phyloP scores from a whole-genome alignment of 192 early-diverging fungal species.

The Coemansia sp. region DNA sequence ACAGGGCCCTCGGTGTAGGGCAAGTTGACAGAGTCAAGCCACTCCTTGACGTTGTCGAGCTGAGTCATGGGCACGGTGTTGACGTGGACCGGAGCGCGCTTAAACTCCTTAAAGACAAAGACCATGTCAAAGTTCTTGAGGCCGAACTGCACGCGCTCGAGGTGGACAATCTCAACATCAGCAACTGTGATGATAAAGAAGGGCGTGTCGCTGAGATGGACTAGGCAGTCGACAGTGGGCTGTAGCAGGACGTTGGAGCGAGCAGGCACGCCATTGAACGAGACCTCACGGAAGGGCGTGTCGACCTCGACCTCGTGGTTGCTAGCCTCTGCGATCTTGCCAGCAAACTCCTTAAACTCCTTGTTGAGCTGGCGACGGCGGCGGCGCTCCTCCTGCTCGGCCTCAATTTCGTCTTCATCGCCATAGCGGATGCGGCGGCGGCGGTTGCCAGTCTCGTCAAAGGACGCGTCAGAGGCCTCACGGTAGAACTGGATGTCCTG shows the following conservation, averaged over 20 bases:
- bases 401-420: constrained; percentile 97
- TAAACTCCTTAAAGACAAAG: constrained; percentile 94
- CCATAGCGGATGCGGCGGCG: constrained; percentile 84
- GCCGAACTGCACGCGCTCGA: constrained; percentile 97
- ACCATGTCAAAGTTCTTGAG: constrained; percentile 99
- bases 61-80: constrained; percentile 91
- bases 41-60: constrained; percentile 93
- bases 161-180: constrained; percentile 92
- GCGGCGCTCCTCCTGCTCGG: constrained; percentile 92
- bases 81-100: constrained; percentile 85
- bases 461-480: constrained; percentile 90
- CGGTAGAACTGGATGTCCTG: constrained; percentile 98
- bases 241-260: constrained; percentile 89
- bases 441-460: constrained; percentile 97
- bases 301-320: constrained; percentile 84
- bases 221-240: constrained; percentile 94
- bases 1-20: constrained; percentile 90
- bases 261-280: constrained; percentile 92
- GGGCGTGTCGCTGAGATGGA: constrained; percentile 93
- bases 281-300: constrained; percentile 87
- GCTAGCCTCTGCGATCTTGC: constrained; percentile 85
- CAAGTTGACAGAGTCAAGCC: constrained; percentile 92
- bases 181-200: constrained; percentile 85
- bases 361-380: constrained; percentile 82
- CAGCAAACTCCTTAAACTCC: constrained; percentile 90